Percentiles rank a stretch among this genome's conserved stretches.
phyloP scores from a whole-genome alignment of 192 early-diverging fungal species.

The Entomortierella parvispora region DNA sequence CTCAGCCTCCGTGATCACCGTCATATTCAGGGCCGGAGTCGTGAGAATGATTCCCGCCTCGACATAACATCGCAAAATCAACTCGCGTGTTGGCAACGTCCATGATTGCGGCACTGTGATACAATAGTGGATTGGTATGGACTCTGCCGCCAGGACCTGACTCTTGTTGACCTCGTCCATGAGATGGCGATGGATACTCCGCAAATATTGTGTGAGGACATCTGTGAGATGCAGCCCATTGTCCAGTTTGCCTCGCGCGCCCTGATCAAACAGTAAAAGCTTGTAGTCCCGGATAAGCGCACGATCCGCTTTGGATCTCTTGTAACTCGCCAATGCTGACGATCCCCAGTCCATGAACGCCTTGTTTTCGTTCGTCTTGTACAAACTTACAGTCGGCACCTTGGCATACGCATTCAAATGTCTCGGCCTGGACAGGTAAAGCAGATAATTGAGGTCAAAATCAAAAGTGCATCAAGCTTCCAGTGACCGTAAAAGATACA shows the following conservation, averaged over 20 bases:
- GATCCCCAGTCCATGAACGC: conserved; percentile 45
- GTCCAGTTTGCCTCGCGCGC: conserved; percentile 31
- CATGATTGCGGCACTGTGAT: conserved; percentile 50
- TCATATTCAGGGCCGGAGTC: conserved; percentile 49
- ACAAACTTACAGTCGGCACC: conserved; percentile 48
- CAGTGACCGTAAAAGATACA: background rate
- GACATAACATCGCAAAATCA: conserved; percentile 44
- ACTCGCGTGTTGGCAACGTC: conserved; percentile 44
- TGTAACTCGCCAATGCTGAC: conserved; percentile 36
- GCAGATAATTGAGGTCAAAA: background rate
- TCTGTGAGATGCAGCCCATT: conserved; percentile 47
- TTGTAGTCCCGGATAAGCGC: conserved; percentile 42
- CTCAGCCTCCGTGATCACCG: conserved; percentile 61
- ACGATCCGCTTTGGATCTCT: conserved; percentile 35
- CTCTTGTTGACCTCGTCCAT: conserved; percentile 52
- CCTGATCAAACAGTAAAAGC: conserved; percentile 42
- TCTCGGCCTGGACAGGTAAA: conserved; percentile 29
- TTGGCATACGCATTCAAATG: conserved; percentile 49
- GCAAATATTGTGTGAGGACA: conserved; percentile 42
- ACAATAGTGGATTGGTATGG: conserved; percentile 47
- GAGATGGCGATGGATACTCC: conserved; percentile 40
- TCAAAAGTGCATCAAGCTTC: background rate
- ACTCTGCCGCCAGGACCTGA: conserved; percentile 45
- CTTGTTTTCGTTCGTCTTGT: conserved; percentile 44
- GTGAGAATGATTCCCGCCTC: conserved; percentile 43